These are phyloP conservation scores for Mycena metata DNA, from an alignment of 768 basidiomycete genomes.

Conservation along the genomic window DNA sequence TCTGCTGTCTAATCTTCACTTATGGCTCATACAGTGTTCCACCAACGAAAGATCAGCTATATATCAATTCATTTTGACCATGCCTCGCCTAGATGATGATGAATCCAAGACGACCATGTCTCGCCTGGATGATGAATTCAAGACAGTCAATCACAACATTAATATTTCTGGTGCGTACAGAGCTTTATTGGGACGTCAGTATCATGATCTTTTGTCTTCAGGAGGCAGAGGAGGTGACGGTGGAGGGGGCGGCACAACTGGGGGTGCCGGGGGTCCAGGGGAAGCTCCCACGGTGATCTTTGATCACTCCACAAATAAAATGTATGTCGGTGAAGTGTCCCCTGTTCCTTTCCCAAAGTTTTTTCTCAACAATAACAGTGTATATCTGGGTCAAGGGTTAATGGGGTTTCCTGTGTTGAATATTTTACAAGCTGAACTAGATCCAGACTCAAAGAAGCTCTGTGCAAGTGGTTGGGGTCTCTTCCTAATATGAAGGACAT, in stretches of 20 bases:
- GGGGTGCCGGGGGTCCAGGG: neutral
- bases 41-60: neutral
- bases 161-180: neutral
- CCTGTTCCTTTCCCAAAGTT: neutral
- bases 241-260: neutral
- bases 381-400: neutral
- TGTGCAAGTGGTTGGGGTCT: no score
- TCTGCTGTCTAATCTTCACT: neutral
- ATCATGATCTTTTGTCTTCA: neutral
- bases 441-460: neutral
- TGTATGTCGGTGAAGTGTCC: neutral
- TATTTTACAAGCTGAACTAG: neutral
- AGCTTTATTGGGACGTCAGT: neutral
- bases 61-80: neutral
- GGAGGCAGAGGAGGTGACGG: neutral
- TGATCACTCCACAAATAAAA: neutral
- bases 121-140: neutral
- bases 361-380: neutral
- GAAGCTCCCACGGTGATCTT: neutral
- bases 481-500: no score
- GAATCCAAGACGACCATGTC: neutral
- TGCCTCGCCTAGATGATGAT: neutral
- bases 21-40: neutral
- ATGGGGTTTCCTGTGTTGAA: neutral
- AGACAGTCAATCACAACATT: neutral